Evolutionary conservation across 2,329 filamentous ascomycete genomes (phyloP), one percentile per base, ranked within the genome.

Genomic region (Colletotrichum sp.): DNA sequence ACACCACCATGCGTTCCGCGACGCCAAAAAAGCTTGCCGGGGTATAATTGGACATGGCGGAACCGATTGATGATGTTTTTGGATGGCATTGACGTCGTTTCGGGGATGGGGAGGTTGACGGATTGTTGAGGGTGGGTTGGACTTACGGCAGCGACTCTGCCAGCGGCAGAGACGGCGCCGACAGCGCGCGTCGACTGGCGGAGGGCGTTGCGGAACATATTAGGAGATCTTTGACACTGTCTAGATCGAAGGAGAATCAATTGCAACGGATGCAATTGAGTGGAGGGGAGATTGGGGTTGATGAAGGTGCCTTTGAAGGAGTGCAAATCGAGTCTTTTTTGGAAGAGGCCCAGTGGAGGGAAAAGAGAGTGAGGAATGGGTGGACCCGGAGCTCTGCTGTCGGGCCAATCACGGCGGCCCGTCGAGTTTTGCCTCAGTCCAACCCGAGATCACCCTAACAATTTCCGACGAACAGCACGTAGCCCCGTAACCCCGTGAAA

Each of bases 171-270:
- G 90, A 98, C 93, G 90, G 95, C 95, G 91, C 95, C 95, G 90
- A 96, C 95, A 89, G 95, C 94, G 92, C 96, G 96, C 91, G 94
- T 94, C 88, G 96, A 98, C 92, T 98, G 96, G 91, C 96, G 93
- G 90, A 99, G 92, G 91, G 96, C 96, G 93, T 95, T 98, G 91
- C 96, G 95, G 93, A 98, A 98, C 96, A 99, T 98, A 90, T 87
- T 91, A 82, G 83, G 88, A 90, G 88, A 87, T 87, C 83, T 87
- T 82, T 88, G 83, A 86, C 84, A 84, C 86, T 88, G 85, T 86
- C 86, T 85, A 84, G 85, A 87, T 84, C 84, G 83, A 87, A 86
- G 81, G 85, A 86, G 86, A 87, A 88, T 87, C 91, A 93, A 93
- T 92, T 92, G 91, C 91, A 89, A 85, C 85, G 82, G 82, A 86